Evolutionary conservation across 495 filamentous ascomycete genomes (phyloP), one percentile per base, ranked within the genome.

Genomic region (Xylaria bambusicola): DNA sequence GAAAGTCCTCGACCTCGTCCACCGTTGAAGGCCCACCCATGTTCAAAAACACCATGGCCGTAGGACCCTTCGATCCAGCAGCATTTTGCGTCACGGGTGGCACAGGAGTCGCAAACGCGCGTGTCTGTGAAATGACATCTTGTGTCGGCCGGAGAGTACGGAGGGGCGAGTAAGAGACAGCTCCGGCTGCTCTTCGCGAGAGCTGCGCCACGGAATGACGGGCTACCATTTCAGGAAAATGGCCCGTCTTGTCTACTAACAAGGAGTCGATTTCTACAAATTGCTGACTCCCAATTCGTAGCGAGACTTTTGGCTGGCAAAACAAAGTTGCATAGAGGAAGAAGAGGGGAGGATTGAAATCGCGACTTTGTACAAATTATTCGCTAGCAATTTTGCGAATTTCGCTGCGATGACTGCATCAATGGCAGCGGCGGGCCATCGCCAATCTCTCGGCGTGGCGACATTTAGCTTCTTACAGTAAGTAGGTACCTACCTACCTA

Each of bases 11-110:
- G 18, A 99, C 95, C 78, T 98, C 92, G 56, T 87, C 80, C 10
- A 86, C 85, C 6, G 89, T 97, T 13, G 91, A 91, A 6, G 95
- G 95, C 9, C 95, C 95, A 54, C 95, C 95, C 95, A 99, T 99
- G 76, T 99, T 99, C 73, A 99, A 82, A 62, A 99, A 96, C 6
- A 99, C 93, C 84, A 99, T 96, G 38, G 95, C 95, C 0, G 95
- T 99, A n/a, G 80, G 80, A 4, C 81, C 81, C 49, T 74, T 75
- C 2, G 76, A 77, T 10, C 72, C 73, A 13, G 63, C 53, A 6
- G 68, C 58, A 82, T 88, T 78, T 67, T 92, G 88, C 4, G 87
- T 90, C 4, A 91, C 89, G 3, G 92, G 89, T 3, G 88, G 88
- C 0, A 82, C 82, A 26, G 85, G 80, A 27, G 86, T 91, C 18